phyloP scores from a whole-genome alignment of 495 filamentous ascomycete genomes.

The Aspergillus diversus region DNA sequence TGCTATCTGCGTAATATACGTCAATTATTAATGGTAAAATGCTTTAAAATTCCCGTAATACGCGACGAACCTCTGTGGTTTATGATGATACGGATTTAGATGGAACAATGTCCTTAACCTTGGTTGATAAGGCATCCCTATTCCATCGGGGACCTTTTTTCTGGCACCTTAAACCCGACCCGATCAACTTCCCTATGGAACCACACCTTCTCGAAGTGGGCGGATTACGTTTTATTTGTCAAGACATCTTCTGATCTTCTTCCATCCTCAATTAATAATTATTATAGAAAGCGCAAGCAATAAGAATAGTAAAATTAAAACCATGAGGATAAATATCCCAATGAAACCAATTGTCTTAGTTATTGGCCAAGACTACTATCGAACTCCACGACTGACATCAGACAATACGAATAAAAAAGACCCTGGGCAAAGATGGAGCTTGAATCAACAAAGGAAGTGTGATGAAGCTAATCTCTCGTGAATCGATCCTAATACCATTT shows the following conservation, averaged over 20 bases:
- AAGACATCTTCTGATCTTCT: background rate
- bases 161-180: background rate
- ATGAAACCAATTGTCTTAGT: background rate
- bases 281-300: too few relatives aligned
- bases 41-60: background rate
- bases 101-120: background rate
- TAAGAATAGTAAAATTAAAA: too few relatives aligned
- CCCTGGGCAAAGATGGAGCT: background rate
- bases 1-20: too few relatives aligned
- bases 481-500: slow-evolving; percentile 14
- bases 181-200: background rate
- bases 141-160: slow-evolving; percentile 2
- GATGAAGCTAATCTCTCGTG: slow-evolving; percentile 13
- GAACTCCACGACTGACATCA: too few relatives aligned
- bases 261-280: too few relatives aligned
- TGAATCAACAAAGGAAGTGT: background rate
- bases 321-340: too few relatives aligned
- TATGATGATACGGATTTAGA: background rate
- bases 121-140: slow-evolving; percentile 4
- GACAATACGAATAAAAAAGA: too few relatives aligned
- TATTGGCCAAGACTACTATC: background rate
- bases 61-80: background rate
- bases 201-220: background rate
- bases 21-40: too few relatives aligned
- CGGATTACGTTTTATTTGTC: too few relatives aligned